Base-by-base conservation (phyloP, 1,284 basidiomycete species). In the Sporisorium scitamineum region DNA sequence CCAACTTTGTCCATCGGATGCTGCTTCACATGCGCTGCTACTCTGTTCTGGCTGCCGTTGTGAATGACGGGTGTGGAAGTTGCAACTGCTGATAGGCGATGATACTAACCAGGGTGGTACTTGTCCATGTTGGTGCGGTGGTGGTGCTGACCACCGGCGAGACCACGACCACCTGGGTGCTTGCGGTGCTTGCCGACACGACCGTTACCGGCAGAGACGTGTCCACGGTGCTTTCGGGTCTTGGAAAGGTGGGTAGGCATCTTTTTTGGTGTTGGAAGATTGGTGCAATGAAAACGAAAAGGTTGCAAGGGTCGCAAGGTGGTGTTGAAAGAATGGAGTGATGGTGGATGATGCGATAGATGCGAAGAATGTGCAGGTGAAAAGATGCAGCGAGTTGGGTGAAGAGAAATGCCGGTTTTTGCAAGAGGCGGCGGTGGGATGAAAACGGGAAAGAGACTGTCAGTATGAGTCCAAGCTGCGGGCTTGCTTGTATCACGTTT, bases 171-270 rank as follows among this genome's bases (percentile, higher is more conserved):
- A 90, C 96, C 96, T 72, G 97, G 97, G 87, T 97, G 95, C 89
- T 99, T 98, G 88, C 96, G 93, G 92, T 99, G 96, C 91, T 99
- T 98, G 85, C 96, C 97, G 86, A 99, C 93, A 93, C 96, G 95
- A 89, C 96, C 96, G 89, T 98, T 92, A 81, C 84, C 84, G 74
- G 95, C 95, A 81, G 95, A 98, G 85, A 99, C 96, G 90, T 99
- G 80, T 57, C 80, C 81, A 74, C 81, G 80, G 89, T 96, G 95
- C 90, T 98, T 98, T 89, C 96, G 92, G 88, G 94, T 97, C 88
- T 97, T 97, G 86, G 91, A 90, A 88, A 95, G 90, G 87, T 90
- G 94, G 87, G 95, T 94, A 87, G 95, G 95, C 95, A 97, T 97
- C 75, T 83, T 75, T n/a, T 75, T 70, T 44, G 32, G 20, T 26